A percentile compares a stretch with the other conserved stretches of the same genome.
phyloP scores from a whole-genome alignment of 2,329 filamentous ascomycete species.

The Microdochium paspali region DNA sequence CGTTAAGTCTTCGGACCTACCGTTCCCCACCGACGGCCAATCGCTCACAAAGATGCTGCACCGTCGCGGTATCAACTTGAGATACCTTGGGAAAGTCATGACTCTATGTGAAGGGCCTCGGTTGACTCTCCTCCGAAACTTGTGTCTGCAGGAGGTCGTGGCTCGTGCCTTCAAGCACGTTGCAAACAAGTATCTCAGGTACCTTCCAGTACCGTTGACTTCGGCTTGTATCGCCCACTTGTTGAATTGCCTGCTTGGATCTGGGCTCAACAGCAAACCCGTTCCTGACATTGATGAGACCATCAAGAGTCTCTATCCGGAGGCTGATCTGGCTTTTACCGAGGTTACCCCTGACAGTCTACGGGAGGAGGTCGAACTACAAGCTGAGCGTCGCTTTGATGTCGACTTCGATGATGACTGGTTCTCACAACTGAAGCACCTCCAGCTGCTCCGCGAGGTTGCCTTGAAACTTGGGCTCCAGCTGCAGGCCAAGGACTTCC shows the following conservation, averaged over 20 bases:
- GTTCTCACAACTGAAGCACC: conserved; percentile 55
- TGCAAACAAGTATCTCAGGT: conserved; percentile 67
- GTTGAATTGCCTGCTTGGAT: conserved; percentile 85
- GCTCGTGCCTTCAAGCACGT: conserved; percentile 94
- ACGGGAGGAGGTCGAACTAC: conserved; percentile 57
- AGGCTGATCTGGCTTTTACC: conserved; percentile 75
- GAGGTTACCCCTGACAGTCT: conserved; percentile 66
- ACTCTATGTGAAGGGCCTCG: conserved; percentile 60
- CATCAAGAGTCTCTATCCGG: conserved; percentile 67
- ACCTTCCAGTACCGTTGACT: conserved; percentile 71
- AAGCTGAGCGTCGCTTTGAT: conserved; percentile 67
- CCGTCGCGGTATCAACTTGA: conserved; percentile 93
- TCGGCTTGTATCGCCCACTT: conserved; percentile 75
- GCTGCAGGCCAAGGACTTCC: conserved; percentile 68
- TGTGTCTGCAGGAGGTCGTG: conserved; percentile 87
- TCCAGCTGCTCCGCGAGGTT: conserved; percentile 84
- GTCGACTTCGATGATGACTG: conserved; percentile 63
- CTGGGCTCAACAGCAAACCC: conserved; percentile 66
- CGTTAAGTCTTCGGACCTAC: conserved; percentile 83
- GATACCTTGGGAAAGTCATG: conserved; percentile 85
- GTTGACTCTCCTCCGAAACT: conserved; percentile 65
- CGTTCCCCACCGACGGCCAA: conserved; percentile 97
- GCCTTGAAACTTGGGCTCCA: conserved; percentile 85
- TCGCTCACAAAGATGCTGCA: conserved; percentile 83
- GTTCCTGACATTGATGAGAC: conserved; percentile 66